phyloP scores from a whole-genome alignment of 305 asterid genomes.

The Solanum hybrid region DNA sequence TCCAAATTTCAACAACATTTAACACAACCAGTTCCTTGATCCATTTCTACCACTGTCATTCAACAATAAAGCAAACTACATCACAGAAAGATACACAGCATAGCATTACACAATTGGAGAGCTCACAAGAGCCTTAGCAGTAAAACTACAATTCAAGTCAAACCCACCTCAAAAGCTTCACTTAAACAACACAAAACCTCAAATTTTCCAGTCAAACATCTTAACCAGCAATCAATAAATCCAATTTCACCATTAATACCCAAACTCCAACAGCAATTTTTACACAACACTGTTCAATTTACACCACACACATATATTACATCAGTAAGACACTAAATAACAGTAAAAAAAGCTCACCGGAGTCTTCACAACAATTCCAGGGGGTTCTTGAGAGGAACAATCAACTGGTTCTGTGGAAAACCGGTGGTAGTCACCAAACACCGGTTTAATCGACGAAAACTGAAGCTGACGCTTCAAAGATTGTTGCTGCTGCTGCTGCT shows the following conservation, averaged over 20 bases:
- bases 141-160: neutral
- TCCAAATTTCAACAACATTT: neutral
- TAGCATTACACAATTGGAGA: neutral
- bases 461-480: conserved; percentile 54
- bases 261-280: neutral
- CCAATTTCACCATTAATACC: neutral
- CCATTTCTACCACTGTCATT: neutral
- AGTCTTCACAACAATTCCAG: conserved; percentile 52
- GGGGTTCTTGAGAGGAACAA: conserved; percentile 33
- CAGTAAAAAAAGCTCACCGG: conserved; percentile 39
- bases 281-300: neutral
- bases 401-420: conserved; percentile 38
- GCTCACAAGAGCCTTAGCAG: neutral
- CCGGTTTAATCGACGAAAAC: conserved; percentile 59
- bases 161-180: conserved; percentile 7
- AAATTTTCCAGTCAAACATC: neutral
- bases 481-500: conserved; percentile 20
- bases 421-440: conserved; percentile 71
- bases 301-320: neutral
- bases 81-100: neutral
- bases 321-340: neutral
- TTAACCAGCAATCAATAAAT: neutral
- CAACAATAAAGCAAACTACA: neutral
- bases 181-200: conserved; percentile 11
- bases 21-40: neutral